phyloP scores from a whole-genome alignment of 345 rosid genomes.

The Gossypium australe region DNA sequence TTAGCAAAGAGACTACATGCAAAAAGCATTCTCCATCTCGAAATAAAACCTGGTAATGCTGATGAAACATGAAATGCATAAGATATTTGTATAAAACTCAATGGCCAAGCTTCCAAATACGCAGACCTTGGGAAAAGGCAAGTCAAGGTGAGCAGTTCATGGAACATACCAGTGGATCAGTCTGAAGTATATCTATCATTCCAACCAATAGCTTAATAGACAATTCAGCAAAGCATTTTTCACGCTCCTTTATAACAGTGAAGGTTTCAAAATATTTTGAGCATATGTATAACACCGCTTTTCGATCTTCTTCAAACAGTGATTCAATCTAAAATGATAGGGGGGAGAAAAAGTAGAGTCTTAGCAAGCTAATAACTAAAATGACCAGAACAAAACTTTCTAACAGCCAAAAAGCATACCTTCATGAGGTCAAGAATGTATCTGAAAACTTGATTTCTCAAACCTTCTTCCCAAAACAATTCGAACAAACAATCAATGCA shows the following conservation, averaged over 20 bases:
- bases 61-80: slow-evolving; percentile 29
- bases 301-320: slow-evolving; percentile 52
- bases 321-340: slow-evolving; percentile 45
- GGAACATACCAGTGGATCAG: slow-evolving; percentile 52
- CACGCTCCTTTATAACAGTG: slow-evolving; percentile 83
- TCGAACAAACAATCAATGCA: slow-evolving; percentile 82
- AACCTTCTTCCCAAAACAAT: slow-evolving; percentile 81
- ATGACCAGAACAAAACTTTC: background rate
- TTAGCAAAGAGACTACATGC: slow-evolving; percentile 85
- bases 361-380: slow-evolving; percentile 12
- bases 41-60: slow-evolving; percentile 86
- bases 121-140: slow-evolving; percentile 10
- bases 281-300: slow-evolving; percentile 65
- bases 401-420: slow-evolving; percentile 38
- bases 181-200: slow-evolving; percentile 74
- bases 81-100: slow-evolving; percentile 17
- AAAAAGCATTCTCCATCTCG: slow-evolving; percentile 93
- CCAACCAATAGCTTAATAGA: slow-evolving; percentile 75
- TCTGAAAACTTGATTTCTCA: slow-evolving; percentile 56
- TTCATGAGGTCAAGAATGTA: slow-evolving; percentile 78
- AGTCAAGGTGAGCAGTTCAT: background rate
- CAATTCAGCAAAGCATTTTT: slow-evolving; percentile 49
- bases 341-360: slow-evolving; percentile 3
- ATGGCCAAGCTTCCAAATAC: background rate
- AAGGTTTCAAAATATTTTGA: slow-evolving; percentile 88